Percentiles rank a stretch among this genome's conserved stretches.
These are phyloP conservation scores for Letharia columbiana DNA, from an alignment of 495 filamentous ascomycete genomes.

Conservation along the genomic window DNA sequence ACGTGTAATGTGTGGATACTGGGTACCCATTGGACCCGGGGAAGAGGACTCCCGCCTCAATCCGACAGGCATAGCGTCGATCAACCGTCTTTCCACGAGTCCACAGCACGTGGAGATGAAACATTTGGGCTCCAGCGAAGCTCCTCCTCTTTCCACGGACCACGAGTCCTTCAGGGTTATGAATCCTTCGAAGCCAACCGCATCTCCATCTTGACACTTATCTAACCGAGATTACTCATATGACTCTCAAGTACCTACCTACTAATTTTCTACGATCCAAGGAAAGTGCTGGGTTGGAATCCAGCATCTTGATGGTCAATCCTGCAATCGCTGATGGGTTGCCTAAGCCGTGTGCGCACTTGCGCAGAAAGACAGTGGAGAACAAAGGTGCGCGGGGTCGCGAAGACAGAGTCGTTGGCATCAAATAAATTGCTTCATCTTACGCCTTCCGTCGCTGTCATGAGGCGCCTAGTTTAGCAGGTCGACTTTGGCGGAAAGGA, in stretches of 20 bases:
- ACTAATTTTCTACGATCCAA: neutral
- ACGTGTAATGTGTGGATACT: neutral
- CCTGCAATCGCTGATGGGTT: neutral
- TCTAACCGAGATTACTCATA: neutral
- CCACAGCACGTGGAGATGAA: constrained; percentile 18
- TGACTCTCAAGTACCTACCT: neutral
- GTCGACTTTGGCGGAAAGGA: neutral
- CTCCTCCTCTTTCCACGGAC: constrained; percentile 6
- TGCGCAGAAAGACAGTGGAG: neutral
- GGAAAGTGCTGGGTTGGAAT: neutral
- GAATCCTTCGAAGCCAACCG: constrained; percentile 2
- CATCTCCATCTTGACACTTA: neutral
- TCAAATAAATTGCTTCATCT: neutral
- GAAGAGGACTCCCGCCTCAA: constrained; percentile 4
- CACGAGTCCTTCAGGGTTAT: constrained; percentile 9
- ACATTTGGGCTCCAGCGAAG: constrained; percentile 4
- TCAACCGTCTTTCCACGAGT: constrained; percentile 12
- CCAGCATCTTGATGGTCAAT: neutral
- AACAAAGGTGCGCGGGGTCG: neutral
- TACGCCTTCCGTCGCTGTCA: neutral
- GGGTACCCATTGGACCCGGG: neutral
- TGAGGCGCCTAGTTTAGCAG: neutral
- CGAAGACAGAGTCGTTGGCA: neutral
- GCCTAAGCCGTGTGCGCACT: neutral
- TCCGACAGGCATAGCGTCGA: constrained; percentile 8